Base-by-base conservation (phyloP, 2,329 filamentous ascomycete species). In the Colletotrichum musicola region DNA sequence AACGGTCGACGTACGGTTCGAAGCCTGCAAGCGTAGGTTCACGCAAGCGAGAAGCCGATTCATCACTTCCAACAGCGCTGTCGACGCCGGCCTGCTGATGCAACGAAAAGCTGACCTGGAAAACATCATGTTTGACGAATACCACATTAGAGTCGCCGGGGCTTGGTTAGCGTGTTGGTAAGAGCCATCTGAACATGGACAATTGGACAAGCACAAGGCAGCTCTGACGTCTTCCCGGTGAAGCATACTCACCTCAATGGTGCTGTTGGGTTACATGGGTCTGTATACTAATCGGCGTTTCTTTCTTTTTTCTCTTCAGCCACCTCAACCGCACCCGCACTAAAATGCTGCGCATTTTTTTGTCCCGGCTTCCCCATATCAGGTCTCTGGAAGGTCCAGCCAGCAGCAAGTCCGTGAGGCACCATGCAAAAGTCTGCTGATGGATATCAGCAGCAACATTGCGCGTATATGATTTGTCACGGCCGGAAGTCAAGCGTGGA, bases 91-190 rank as follows among this genome's bases (percentile, higher is more conserved):
- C 16, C 18, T 53, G 7, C 38, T 71, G 25, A 6, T 65, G 4
- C 58, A 50, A n/a, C 49, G 46, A n/a, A 68, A 65, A 30, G 20
- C 30, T 4, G 42, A 71, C 18, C 38, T 71, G n/a, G 53, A 71
- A 42, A 69, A 44, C 9, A 14, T 62, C 4, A 49, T 58, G 46
- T 13, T 58, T 9, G 49, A 68, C 6, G 47, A 62, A 30, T 64
- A 49, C 12, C 40, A 61, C 20, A 50, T 20, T 14, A 54, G 50
- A n/a, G 27, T 35, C 7, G 18, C 42, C 42, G 22, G 18, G 2
- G 22, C 49, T 4, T 57, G 42, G 49, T 42, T 67, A 20, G 22
- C 35, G 18, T 38, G n/a, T 38, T 56, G 62, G 66, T 56, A 18
- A 46, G 40, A 38, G 40, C 18, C 25, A 59, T 35, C 51, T 57